These are phyloP conservation scores for Rhynchosporium agropyri DNA, from an alignment of 2,329 filamentous ascomycete genomes.

Conservation along the genomic window DNA sequence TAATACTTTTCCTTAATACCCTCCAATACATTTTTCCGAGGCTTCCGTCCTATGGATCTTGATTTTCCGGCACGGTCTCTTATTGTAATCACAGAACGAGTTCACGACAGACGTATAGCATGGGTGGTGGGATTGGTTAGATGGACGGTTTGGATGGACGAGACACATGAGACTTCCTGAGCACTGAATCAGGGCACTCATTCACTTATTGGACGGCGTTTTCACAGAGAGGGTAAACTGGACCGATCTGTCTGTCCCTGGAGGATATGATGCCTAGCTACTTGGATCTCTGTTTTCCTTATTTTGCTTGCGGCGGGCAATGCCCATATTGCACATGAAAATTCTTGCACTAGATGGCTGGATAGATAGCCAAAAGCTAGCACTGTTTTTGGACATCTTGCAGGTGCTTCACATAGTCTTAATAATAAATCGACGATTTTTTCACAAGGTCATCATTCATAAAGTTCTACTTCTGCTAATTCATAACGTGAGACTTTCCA, in stretches of 20 bases:
- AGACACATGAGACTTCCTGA: neutral
- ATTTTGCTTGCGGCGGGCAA: neutral
- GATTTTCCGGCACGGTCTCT: slow-evolving; percentile 16
- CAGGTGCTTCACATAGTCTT: slow-evolving; percentile 1
- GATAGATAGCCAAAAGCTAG: neutral
- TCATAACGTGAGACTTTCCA: neutral
- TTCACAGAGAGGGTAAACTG: slow-evolving; percentile 5
- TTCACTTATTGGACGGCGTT: slow-evolving; percentile 10
- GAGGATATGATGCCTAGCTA: neutral
- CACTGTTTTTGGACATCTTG: neutral
- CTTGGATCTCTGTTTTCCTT: neutral
- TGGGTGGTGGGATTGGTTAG: neutral
- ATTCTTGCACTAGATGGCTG: slow-evolving; percentile 5
- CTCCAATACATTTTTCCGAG: neutral
- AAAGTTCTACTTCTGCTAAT: neutral
- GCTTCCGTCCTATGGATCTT: neutral
- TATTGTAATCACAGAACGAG: slow-evolving; percentile 15
- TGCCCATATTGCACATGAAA: neutral
- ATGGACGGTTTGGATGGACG: neutral
- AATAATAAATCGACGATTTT: slow-evolving; percentile 1
- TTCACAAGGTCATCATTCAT: neutral
- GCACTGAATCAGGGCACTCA: neutral
- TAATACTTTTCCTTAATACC: slow-evolving; percentile 6
- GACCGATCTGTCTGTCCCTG: slow-evolving; percentile 4
- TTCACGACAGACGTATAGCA: slow-evolving; percentile 9